Conservation (phyloP, 75 land plant genomes). For the Sequoiadendron giganteum region DNA sequence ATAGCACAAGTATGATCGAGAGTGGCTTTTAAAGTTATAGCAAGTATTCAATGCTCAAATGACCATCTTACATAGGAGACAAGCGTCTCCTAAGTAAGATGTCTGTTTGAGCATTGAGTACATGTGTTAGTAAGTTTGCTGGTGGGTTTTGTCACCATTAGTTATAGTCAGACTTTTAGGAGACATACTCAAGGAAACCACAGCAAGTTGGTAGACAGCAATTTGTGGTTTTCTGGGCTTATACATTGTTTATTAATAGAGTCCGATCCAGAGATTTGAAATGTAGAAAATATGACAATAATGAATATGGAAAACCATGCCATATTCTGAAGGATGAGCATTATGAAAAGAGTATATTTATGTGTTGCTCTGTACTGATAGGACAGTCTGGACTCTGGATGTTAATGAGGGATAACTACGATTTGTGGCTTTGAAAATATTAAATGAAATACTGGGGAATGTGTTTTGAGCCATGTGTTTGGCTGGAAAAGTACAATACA, state of each 20-base stretch:
- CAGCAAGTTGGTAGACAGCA: not conserved
- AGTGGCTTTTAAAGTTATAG: not conserved
- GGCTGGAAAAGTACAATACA: not conserved
- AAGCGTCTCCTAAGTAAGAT: too few relatives aligned
- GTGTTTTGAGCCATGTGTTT: not conserved
- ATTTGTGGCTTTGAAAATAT: not conserved
- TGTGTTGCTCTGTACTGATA: not conserved
- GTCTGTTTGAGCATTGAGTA: not conserved
- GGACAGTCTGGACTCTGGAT: not conserved
- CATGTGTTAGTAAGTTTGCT: not conserved
- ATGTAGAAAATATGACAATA: not conserved
- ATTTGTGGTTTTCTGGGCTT: not conserved
- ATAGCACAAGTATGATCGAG: not conserved
- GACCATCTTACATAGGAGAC: too few relatives aligned
- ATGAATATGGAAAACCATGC: not conserved
- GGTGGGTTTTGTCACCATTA: not conserved
- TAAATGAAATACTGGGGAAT: not conserved
- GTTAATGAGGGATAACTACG: not conserved
- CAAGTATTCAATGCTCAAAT: too few relatives aligned
- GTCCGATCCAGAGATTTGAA: not conserved
- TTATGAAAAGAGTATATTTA: not conserved
- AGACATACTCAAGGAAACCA: not conserved
- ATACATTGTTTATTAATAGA: not conserved
- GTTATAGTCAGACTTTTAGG: not conserved
- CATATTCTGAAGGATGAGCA: not conserved